Percentiles rank a stretch among this genome's conserved stretches.
These are phyloP conservation scores for Astraeus odoratus DNA, from an alignment of 768 basidiomycete genomes.

Conservation along the genomic window DNA sequence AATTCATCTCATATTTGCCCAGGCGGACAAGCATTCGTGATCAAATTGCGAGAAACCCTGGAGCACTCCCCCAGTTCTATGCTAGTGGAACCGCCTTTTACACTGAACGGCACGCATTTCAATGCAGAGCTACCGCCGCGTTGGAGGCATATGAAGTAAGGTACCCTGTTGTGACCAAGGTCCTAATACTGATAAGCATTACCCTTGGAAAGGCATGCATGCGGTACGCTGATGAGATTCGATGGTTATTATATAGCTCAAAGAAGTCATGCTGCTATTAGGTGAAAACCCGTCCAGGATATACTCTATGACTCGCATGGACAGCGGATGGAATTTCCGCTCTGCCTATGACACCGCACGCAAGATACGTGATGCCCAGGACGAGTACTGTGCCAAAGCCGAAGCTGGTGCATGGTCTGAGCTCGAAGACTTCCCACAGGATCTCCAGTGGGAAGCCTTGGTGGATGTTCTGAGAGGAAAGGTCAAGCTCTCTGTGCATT, in stretches of 20 bases:
- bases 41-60: conserved; percentile 43
- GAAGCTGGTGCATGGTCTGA: conserved; percentile 38
- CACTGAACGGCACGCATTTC: conserved; percentile 23
- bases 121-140: conserved; percentile 14
- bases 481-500: conserved; percentile 44
- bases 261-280: neutral
- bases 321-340: conserved; percentile 71
- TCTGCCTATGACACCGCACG: conserved; percentile 74
- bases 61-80: conserved; percentile 41
- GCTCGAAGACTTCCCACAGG: conserved; percentile 42
- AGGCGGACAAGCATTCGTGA: conserved; percentile 46
- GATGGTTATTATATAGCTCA: neutral
- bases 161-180: neutral
- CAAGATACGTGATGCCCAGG: conserved; percentile 61
- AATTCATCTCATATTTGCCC: conserved; percentile 2
- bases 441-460: conserved; percentile 71
- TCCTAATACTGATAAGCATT: neutral
- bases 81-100: conserved; percentile 45
- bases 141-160: conserved; percentile 26
- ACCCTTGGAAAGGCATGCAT: conserved; percentile 28
- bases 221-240: conserved; percentile 27
- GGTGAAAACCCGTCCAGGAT: conserved; percentile 30
- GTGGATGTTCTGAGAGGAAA: conserved; percentile 73
- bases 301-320: conserved; percentile 60
- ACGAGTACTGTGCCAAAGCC: conserved; percentile 60